Evolutionary conservation across 2,329 filamentous ascomycete genomes (phyloP), one percentile per base, ranked within the genome.

Genomic region (Chaetothyriales sp.): DNA sequence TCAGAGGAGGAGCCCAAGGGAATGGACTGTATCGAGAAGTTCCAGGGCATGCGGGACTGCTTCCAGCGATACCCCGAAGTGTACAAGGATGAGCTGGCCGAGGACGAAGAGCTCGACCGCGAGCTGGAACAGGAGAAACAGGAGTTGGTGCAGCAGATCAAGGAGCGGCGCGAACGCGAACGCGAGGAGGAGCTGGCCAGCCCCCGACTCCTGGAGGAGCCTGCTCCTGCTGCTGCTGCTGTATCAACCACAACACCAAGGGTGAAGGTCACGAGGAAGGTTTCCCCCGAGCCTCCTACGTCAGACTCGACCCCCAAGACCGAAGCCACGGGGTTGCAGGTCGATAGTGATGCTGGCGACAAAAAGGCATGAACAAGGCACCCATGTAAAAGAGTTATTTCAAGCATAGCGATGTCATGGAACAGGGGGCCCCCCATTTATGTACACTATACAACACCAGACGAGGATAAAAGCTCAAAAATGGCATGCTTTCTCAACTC

Each of bases 11-110:
- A 98, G 65, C 89, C 89, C 36, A 98, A 98, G 79, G 90, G 90
- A 48, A 90, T 95, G 73, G 88, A 95, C 65, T 95, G 89, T 71
- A 92, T 95, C 64, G 88, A 95, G 25, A 94, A 92, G 72, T 95
- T 95, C 77, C 89, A 94, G 76, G 81, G 77, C 61, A 98, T 98
- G 92, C 92, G 96, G 73, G 83, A 90, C 62, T 98, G 92, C 74
- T 98, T 98, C 77, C 80, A 88, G 60, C 73, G 81, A 65, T 85
- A 95, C 67, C 92, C 92, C 18, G 92, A 96, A 44, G 76, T 95
- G 53, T 98, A 98, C 68, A 89, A 88, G 53, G 78, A 84, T 44
- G 90, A 96, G 66, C 74, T 95, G 18, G 82, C 84, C 32, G 84
- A 88, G 46, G 88, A 93, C 48, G 79, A 80, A 32, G 77, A 80